phyloP scores from a whole-genome alignment of 2,329 filamentous ascomycete genomes.

The Albophoma yamanashiensis region DNA sequence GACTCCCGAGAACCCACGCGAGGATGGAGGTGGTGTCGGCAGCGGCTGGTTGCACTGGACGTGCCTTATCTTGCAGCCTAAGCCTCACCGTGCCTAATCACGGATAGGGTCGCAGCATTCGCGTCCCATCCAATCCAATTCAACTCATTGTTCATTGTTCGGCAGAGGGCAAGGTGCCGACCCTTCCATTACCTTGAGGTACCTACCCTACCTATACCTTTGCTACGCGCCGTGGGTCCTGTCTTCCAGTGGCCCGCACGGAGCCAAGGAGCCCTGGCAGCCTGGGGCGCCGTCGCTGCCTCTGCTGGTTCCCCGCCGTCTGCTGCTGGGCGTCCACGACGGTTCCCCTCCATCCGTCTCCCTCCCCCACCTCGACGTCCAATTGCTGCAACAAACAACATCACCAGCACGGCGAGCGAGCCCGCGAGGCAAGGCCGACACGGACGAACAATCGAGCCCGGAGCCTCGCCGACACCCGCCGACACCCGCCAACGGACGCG shows the following conservation, averaged over 20 bases:
- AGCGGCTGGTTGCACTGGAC: background rate
- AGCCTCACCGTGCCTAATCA: background rate
- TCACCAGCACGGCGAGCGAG: background rate
- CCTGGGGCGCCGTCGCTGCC: background rate
- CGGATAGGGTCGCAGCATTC: background rate
- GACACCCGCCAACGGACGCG: background rate
- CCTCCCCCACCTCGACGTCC: background rate
- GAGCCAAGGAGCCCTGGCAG: background rate
- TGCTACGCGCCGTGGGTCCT: background rate
- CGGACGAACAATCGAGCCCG: background rate
- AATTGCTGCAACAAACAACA: background rate
- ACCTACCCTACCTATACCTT: background rate
- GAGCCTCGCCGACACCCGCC: background rate
- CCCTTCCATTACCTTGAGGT: no score
- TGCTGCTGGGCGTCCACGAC: background rate
- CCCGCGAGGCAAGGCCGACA: background rate
- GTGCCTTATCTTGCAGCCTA: background rate
- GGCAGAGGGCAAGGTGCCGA: background rate
- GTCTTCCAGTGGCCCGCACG: no score
- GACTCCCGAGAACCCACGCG: background rate
- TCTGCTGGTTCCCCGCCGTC: background rate
- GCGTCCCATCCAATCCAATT: background rate
- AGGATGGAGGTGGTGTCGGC: background rate
- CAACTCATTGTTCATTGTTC: background rate
- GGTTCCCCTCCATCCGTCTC: background rate